phyloP scores from a whole-genome alignment of 1,139 yeast species.

The Candida labiduridarum region DNA sequence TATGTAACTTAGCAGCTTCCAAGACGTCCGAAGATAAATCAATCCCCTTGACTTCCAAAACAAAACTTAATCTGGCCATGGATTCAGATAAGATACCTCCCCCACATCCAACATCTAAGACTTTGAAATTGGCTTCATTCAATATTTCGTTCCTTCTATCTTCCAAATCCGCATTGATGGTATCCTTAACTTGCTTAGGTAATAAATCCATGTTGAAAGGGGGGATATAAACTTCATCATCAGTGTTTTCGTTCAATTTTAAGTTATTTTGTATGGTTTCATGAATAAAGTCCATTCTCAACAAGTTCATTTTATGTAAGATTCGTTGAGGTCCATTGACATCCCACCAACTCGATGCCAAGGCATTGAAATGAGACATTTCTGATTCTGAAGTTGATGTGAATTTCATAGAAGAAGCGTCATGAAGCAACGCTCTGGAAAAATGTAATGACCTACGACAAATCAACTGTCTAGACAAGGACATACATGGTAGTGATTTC shows the following conservation, averaged over 20 bases:
- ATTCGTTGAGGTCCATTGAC: conserved; percentile 90
- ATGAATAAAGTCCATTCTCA: conserved; percentile 84
- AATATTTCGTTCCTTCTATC: conserved; percentile 44
- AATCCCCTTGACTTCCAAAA: conserved; percentile 71
- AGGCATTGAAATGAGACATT: conserved; percentile 74
- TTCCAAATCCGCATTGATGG: conserved; percentile 53
- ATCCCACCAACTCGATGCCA: conserved; percentile 97
- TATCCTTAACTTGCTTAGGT: conserved; percentile 53
- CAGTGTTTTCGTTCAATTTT: conserved; percentile 43
- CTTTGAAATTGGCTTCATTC: conserved; percentile 41
- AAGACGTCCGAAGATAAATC: conserved; percentile 85
- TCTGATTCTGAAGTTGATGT: conserved; percentile 43
- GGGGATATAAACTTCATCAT: conserved; percentile 67
- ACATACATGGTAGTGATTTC: not conserved
- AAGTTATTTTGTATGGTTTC: conserved; percentile 55
- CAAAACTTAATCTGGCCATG: conserved; percentile 72
- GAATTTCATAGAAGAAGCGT: not conserved
- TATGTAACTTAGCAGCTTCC: conserved; percentile 76
- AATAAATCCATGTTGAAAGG: conserved; percentile 72
- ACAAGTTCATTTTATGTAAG: conserved; percentile 89
- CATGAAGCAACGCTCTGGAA: not conserved
- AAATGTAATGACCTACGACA: conserved; percentile 6
- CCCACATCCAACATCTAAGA: conserved; percentile 94
- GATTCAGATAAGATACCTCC: conserved; percentile 93
- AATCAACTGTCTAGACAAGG: conserved; percentile 2